phyloP scores from a whole-genome alignment of 352 stramenopile genomes.

The Globisporangium megalacanthum region DNA sequence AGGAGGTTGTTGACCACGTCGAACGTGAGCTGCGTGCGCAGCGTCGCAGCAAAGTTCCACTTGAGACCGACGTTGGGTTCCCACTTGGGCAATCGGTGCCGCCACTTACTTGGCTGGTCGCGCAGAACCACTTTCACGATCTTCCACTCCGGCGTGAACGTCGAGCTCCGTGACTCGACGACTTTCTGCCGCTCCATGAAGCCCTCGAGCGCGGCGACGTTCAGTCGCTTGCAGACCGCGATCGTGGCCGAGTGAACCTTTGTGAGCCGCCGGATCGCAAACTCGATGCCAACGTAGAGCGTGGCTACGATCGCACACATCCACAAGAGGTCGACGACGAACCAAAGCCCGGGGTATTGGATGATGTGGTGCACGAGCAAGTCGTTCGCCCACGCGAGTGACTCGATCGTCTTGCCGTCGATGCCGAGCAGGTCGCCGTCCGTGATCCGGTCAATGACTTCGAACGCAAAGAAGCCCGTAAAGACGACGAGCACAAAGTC shows the following conservation, averaged over 20 bases:
- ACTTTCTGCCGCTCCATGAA: slow-evolving; percentile 29
- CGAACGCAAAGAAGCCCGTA: slow-evolving; percentile 89
- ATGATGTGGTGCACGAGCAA: slow-evolving; percentile 40
- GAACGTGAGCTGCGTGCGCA: slow-evolving; percentile 59
- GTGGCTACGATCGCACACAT: slow-evolving; percentile 35
- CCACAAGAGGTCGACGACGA: slow-evolving; percentile 41
- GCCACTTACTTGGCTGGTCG: slow-evolving; percentile 69
- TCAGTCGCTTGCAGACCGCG: slow-evolving; percentile 37
- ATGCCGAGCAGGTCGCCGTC: slow-evolving; percentile 85
- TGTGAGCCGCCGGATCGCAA: slow-evolving; percentile 31
- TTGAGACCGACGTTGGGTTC: slow-evolving; percentile 12
- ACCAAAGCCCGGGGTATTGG: slow-evolving; percentile 36
- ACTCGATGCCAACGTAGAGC: slow-evolving; percentile 25
- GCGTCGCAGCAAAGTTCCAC: slow-evolving; percentile 34
- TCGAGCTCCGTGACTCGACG: slow-evolving; percentile 80
- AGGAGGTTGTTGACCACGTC: slow-evolving; percentile 49
- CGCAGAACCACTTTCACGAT: slow-evolving; percentile 89
- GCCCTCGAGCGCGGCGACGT: slow-evolving; percentile 47
- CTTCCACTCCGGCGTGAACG: slow-evolving; percentile 68
- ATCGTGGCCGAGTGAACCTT: slow-evolving; percentile 39
- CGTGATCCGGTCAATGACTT: slow-evolving; percentile 94
- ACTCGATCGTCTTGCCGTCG: slow-evolving; percentile 31
- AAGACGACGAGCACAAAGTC: slow-evolving; percentile 92
- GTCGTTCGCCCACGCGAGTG: slow-evolving; percentile 50
- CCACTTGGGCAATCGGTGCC: slow-evolving; percentile 2